Evolutionary conservation across 2,329 filamentous ascomycete species (phyloP).

Genomic region (Aspergillus phoenicis): DNA sequence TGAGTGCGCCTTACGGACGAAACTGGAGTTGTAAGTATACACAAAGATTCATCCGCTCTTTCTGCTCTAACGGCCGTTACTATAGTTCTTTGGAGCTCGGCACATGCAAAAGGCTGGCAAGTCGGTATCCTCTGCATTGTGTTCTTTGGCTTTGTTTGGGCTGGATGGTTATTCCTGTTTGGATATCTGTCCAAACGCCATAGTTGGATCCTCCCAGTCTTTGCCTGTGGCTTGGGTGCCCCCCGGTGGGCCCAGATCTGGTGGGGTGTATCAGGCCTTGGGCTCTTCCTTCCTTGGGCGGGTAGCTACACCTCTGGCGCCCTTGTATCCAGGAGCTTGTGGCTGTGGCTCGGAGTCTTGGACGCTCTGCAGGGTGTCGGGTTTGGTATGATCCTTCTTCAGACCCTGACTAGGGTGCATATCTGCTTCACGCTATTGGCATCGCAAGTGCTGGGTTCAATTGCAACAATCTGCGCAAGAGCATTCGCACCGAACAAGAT

Average conservation of each 20-base stretch:
- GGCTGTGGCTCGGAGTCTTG: slow-evolving; percentile 69
- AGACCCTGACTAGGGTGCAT: slow-evolving; percentile 66
- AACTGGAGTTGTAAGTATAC: slow-evolving; percentile 61
- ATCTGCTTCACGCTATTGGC: slow-evolving; percentile 63
- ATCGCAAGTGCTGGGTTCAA: slow-evolving; percentile 64
- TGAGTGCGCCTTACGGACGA: slow-evolving; percentile 66
- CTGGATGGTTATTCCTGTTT: slow-evolving; percentile 49
- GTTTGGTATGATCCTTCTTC: slow-evolving; percentile 68
- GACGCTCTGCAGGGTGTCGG: slow-evolving; percentile 68
- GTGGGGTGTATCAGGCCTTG: slow-evolving; percentile 64
- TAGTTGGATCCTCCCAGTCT: slow-evolving; percentile 68
- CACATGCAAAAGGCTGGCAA: slow-evolving; percentile 59
- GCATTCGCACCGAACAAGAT: slow-evolving; percentile 63
- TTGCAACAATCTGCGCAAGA: slow-evolving; percentile 64
- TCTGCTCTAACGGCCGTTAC: slow-evolving; percentile 9
- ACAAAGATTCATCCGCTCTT: background rate
- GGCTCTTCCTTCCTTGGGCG: slow-evolving; percentile 65
- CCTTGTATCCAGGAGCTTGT: slow-evolving; percentile 59
- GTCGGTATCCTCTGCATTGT: slow-evolving; percentile 55
- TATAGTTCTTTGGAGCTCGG: slow-evolving; percentile 59
- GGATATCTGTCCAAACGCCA: slow-evolving; percentile 61
- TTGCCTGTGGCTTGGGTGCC: slow-evolving; percentile 66
- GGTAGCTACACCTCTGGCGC: slow-evolving; percentile 58
- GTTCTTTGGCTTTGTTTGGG: slow-evolving; percentile 61
- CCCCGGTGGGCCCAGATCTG: slow-evolving; percentile 70